Evolutionary conservation across 2,329 filamentous ascomycete species (phyloP).

Genomic region (Arthrobotrys musiformis): DNA sequence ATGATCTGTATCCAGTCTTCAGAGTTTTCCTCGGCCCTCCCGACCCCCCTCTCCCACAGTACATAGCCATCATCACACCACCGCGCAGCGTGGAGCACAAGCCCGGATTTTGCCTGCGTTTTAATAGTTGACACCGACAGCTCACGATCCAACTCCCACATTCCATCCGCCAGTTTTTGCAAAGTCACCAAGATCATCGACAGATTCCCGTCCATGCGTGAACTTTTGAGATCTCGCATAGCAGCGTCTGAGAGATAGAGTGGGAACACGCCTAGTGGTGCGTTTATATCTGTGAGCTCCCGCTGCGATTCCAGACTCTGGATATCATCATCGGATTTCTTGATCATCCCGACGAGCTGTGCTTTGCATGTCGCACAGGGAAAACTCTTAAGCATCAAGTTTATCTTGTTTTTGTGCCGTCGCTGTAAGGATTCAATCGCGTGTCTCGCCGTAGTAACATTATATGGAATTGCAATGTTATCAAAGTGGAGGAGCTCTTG

Average conservation of each 20-base stretch:
- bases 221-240: slow-evolving; percentile 22
- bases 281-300: slow-evolving; percentile 2
- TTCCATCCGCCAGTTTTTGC: slow-evolving; percentile 18
- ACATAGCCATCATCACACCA: slow-evolving; percentile 11
- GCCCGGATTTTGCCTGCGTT: neutral
- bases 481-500: neutral
- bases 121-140: neutral
- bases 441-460: slow-evolving; percentile 1
- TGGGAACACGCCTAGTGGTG: slow-evolving; percentile 22
- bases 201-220: slow-evolving; percentile 12
- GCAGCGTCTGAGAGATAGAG: slow-evolving; percentile 18
- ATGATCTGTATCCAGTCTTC: slow-evolving; percentile 34
- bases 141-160: slow-evolving; percentile 16
- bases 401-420: neutral
- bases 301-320: neutral
- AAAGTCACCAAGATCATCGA: neutral
- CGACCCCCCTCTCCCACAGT: slow-evolving; percentile 22
- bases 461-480: slow-evolving; percentile 2
- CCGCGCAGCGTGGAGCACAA: neutral
- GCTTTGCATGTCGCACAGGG: slow-evolving; percentile 20
- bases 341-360: neutral
- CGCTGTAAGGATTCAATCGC: neutral
- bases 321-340: neutral
- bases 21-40: neutral
- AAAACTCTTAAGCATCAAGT: slow-evolving; percentile 19